Conservation (phyloP, 2,329 filamentous ascomycete genomes). For the Stachybotrys chlorohalonatus region DNA sequence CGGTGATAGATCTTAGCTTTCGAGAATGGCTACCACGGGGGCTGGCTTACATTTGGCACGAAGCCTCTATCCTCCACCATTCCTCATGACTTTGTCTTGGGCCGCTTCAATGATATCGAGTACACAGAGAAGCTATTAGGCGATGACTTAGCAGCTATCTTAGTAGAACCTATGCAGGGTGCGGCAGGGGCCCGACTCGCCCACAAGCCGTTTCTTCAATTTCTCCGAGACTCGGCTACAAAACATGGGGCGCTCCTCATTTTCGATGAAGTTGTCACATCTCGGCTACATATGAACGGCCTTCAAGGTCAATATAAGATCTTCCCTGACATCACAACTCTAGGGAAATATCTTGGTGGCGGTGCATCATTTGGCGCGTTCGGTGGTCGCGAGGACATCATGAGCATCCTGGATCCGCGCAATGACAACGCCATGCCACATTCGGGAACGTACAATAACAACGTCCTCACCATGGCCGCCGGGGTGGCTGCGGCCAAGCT, state of each 20-base stretch:
- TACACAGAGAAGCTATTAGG: slow-evolving; percentile 26
- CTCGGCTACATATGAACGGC: slow-evolving; percentile 42
- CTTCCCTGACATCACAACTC: slow-evolving; percentile 50
- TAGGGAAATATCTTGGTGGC: slow-evolving; percentile 60
- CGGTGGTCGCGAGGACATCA: slow-evolving; percentile 49
- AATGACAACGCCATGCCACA: slow-evolving; percentile 34
- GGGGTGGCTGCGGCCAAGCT: slow-evolving; percentile 20
- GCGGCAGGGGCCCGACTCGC: slow-evolving; percentile 49
- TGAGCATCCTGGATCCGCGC: slow-evolving; percentile 47
- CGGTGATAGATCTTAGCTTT: slow-evolving; percentile 39
- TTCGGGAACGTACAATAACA: slow-evolving; percentile 62
- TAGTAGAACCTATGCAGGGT: slow-evolving; percentile 60
- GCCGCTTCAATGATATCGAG: neutral
- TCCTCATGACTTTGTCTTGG: neutral
- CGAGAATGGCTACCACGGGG: slow-evolving; percentile 31
- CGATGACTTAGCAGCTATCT: slow-evolving; percentile 48
- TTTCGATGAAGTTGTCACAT: slow-evolving; percentile 65
- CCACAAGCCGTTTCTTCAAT: slow-evolving; percentile 38
- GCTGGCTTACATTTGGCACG: slow-evolving; percentile 22
- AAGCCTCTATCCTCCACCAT: neutral
- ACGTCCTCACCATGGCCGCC: slow-evolving; percentile 48
- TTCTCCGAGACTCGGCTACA: slow-evolving; percentile 35
- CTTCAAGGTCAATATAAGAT: slow-evolving; percentile 32
- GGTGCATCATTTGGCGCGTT: slow-evolving; percentile 60
- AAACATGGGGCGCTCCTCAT: slow-evolving; percentile 50